Evolutionary conservation across 2,329 filamentous ascomycete genomes (phyloP).

Genomic region (Diaporthe humulicola): DNA sequence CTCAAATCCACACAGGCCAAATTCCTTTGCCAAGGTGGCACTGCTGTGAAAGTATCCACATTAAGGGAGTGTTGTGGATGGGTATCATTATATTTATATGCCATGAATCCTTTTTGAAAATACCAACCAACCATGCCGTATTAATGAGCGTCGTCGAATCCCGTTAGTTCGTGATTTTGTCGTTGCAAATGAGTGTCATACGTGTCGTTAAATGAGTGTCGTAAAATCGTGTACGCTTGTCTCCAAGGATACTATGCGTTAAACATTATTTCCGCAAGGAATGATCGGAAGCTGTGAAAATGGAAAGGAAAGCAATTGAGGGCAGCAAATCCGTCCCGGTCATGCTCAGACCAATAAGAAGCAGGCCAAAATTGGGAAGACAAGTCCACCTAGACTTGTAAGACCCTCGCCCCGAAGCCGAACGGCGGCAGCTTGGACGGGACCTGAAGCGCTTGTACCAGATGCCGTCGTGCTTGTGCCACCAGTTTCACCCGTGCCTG

Average conservation of each 20-base stretch:
- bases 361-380: slow-evolving; percentile 33
- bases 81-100: slow-evolving; percentile 34
- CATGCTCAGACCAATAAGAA: slow-evolving; percentile 33
- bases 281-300: slow-evolving; percentile 8
- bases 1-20: not conserved
- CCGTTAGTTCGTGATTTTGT: slow-evolving; percentile 10
- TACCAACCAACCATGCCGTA: slow-evolving; percentile 15
- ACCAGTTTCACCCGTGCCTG: slow-evolving; percentile 10
- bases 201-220: slow-evolving; percentile 28
- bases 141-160: slow-evolving; percentile 17
- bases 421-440: slow-evolving; percentile 9
- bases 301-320: not conserved
- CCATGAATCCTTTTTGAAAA: not conserved
- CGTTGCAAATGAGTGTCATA: slow-evolving; percentile 18
- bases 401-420: slow-evolving; percentile 11
- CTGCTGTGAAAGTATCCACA: not conserved
- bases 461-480: slow-evolving; percentile 7
- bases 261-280: slow-evolving; percentile 37
- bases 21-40: not conserved
- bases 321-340: not conserved
- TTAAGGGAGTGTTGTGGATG: slow-evolving; percentile 36
- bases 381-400: slow-evolving; percentile 20
- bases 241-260: not conserved
- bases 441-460: slow-evolving; percentile 17
- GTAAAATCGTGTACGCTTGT: slow-evolving; percentile 11